Conservation (phyloP, 495 filamentous ascomycete genomes). For the Penicillium chermesinum region DNA sequence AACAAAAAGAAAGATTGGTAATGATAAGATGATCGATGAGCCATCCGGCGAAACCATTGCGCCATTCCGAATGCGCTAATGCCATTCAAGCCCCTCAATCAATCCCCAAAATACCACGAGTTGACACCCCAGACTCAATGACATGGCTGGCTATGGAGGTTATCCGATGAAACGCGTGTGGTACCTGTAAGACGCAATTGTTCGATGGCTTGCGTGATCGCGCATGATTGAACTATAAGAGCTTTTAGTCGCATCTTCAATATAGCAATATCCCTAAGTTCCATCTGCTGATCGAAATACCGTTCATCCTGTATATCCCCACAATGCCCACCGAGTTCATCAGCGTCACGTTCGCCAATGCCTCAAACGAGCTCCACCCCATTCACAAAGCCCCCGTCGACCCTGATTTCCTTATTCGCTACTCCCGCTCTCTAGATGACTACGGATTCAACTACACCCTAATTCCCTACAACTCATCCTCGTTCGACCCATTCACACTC, state of each 20-base stretch:
- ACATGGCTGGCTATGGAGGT: background rate
- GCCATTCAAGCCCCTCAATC: background rate
- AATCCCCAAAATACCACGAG: background rate
- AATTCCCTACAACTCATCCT: conserved; percentile 48
- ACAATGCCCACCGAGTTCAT: conserved; percentile 53
- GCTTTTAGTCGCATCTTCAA: background rate
- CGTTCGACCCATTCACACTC: conserved; percentile 47
- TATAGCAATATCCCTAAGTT: too few relatives aligned
- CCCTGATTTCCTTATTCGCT: conserved; percentile 41
- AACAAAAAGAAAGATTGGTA: too few relatives aligned
- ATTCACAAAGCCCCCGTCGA: conserved; percentile 43
- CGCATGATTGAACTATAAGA: background rate
- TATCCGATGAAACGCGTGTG: background rate
- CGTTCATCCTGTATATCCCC: too few relatives aligned
- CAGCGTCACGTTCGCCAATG: conserved; percentile 45
- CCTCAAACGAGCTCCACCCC: conserved; percentile 47
- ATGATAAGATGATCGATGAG: too few relatives aligned
- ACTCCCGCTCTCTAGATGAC: conserved; percentile 47
- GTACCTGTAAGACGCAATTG: background rate
- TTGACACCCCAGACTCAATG: background rate
- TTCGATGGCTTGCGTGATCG: background rate
- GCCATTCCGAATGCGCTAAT: background rate
- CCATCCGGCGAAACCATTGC: background rate
- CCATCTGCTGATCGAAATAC: too few relatives aligned
- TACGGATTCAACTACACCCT: conserved; percentile 52